Percentiles rank a stretch among this genome's conserved stretches.
These are phyloP conservation scores for Phytopythium delawarense DNA, from an alignment of 352 stramenopile species.

Conservation along the genomic window DNA sequence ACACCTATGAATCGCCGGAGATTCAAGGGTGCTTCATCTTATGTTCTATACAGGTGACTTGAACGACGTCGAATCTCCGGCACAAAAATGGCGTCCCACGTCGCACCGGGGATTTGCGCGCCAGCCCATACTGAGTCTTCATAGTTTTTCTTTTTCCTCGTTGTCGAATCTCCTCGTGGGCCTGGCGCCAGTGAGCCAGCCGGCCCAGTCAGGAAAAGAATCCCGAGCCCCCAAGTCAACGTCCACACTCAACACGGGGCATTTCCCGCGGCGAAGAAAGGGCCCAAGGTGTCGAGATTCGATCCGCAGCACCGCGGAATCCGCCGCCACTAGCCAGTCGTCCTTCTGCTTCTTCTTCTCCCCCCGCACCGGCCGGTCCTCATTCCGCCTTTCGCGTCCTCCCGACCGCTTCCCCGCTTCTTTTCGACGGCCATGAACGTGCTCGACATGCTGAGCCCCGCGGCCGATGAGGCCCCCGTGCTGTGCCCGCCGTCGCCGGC, in stretches of 20 bases:
- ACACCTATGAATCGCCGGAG: background rate
- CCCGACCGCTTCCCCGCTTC: background rate
- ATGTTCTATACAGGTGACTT: background rate
- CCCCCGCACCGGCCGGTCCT: conserved; percentile 8
- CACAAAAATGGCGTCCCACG: background rate
- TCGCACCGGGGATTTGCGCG: conserved; percentile 6
- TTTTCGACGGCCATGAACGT: conserved; percentile 31
- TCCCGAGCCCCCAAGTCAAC: background rate
- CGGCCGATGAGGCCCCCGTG: conserved; percentile 3
- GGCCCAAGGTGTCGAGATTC: background rate
- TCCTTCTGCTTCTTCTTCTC: background rate
- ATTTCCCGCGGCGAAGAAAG: background rate
- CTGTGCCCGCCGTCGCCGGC: conserved; percentile 34
- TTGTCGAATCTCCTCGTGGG: conserved; percentile 23
- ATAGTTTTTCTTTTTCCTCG: conserved; percentile 59
- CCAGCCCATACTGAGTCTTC: conserved; percentile 24
- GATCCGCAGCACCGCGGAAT: background rate
- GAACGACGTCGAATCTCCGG: conserved; percentile 10
- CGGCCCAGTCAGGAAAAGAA: conserved; percentile 11
- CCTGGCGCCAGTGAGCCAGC: background rate
- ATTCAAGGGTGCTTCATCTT: background rate
- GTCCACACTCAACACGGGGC: background rate
- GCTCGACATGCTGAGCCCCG: conserved; percentile 33
- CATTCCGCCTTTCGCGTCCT: conserved; percentile 28
- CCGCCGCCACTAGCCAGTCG: background rate